Evolutionary conservation across 371 early-diverging fungal genomes (phyloP), one percentile per base, ranked within the genome.

Genomic region (Mortierella sp.): DNA sequence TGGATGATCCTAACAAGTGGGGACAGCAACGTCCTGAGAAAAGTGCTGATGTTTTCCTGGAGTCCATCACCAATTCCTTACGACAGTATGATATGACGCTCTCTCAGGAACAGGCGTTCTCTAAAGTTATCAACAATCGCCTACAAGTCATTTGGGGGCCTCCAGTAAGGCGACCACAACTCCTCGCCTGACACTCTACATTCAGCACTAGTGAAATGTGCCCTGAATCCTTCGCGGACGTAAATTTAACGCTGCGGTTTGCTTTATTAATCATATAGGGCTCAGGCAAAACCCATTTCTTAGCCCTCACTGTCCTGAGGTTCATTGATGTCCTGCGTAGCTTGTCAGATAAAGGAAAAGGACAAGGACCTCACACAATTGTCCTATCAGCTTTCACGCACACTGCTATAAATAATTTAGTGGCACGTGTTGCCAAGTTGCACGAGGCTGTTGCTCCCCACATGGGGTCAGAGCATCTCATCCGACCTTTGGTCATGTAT

Each of bases 81-180:
- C 80, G 88, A 20, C 75, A 74, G 0, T 90, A 89, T 66, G 75
- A 72, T 18, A 89, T 90, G 88, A 89, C 90, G 2, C 70, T 83
- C 32, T 89, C 90, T 0, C 90, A 90, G 75, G 85, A 87, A 22
- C 77, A 84, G 20, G 88, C 88, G 24, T 78, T 86, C 32, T 71
- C 81, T 1, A 76, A 66, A 22, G 80, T 86, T 16, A 74, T 87
- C 14, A 62, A 78, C 10, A 81, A 77, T 18, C 84, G 87, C 0
- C 51, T 90, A 22, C 89, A 88, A 32, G 86, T 90, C 66, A 78
- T 90, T 12, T 90, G 90, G 90, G 90, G 89, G 5, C 90, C 89
- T 28, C 89, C 90, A 3, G 90, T 90, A 87, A 73, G 74, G 4
- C 32, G 12, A 40, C 14, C 5, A 40, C 12, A 40, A 1, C 43